Conservation (phyloP, 1,284 basidiomycete species). For the Volvariella surrecta region DNA sequence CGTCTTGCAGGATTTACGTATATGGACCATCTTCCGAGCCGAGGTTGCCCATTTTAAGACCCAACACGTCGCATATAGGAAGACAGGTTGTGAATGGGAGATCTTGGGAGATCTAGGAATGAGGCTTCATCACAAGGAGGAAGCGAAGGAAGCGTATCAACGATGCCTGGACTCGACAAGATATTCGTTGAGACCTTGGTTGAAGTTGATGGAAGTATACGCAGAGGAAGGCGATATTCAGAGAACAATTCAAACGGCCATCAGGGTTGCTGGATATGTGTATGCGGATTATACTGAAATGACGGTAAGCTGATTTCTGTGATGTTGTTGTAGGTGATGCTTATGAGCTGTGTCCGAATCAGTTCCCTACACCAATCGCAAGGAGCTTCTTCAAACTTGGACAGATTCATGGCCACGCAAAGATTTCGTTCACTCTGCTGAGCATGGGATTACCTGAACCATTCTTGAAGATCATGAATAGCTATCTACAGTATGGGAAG, state of each 20-base stretch:
- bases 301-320: constrained; percentile 42
- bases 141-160: constrained; percentile 96
- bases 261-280: constrained; percentile 90
- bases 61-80: constrained; percentile 93
- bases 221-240: constrained; percentile 91
- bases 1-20: constrained; percentile 73
- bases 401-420: constrained; percentile 88
- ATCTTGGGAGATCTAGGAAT: constrained; percentile 93
- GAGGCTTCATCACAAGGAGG: constrained; percentile 92
- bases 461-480: constrained; percentile 82
- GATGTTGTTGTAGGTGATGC: constrained; percentile 4
- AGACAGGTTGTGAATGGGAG: constrained; percentile 98
- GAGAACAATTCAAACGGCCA: constrained; percentile 84
- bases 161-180: constrained; percentile 82
- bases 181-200: constrained; percentile 90
- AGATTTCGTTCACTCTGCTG: constrained; percentile 89
- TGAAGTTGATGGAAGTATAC: constrained; percentile 90
- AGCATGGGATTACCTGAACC: constrained; percentile 88
- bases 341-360: constrained; percentile 5
- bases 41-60: constrained; percentile 99
- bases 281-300: constrained; percentile 81
- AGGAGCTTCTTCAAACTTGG: constrained; percentile 90
- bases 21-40: constrained; percentile 99
- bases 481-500: constrained; percentile 74
- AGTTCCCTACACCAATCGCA: constrained; percentile 91